Evolutionary conservation across 352 stramenopile species (phyloP), one percentile per base, ranked within the genome.

Genomic region (Phytophthora palmivora): DNA sequence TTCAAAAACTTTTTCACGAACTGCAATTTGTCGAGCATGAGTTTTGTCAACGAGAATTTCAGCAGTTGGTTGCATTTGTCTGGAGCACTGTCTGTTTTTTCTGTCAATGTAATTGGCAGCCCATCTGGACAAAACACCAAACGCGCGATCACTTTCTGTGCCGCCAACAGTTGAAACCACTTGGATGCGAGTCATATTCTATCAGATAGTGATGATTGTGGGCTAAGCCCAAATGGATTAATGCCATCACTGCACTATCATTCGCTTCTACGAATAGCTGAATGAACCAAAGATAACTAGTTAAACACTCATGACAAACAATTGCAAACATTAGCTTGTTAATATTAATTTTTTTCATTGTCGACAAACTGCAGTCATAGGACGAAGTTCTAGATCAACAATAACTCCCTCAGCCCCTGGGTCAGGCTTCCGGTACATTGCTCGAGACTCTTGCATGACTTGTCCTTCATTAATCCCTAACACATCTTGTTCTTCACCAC

Each of bases 381-480:
- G 81, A 11, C 84, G 82, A 15, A 74, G 69, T 1, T 58, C 67
- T n/a, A 95, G 67, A 58, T 95, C 80, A 0, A 92, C 82, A 6
- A 89, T 62, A 0, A 95, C 82, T 1, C 87, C 87, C 55, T 93
- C 81, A 2, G 84, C 87, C 8, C 83, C 79, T 12, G 87, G 84
- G 37, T 95, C 82, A 1, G 83, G 84, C 16, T 87, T 83, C 0
- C 81, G 71, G 48, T 95, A 89, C 87, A 95, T 95, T 10, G 76
- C 73, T 43, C 83, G 87, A 1, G 82, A 92, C 45, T 92, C 82
- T 30, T 94, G 74, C 48, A 95, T 87, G 19, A 97, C 87, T 64
- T 96, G 86, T 2, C 87, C 82, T 58, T 97, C 90, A 45, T 97
- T 96, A 54, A 97, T 97, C 28, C 83, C 91, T 6, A 96, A 60